Percentiles rank a stretch among this genome's conserved stretches.
Conservation (phyloP, 1,139 yeast genomes). For the Blastobotrys ciferrii region DNA sequence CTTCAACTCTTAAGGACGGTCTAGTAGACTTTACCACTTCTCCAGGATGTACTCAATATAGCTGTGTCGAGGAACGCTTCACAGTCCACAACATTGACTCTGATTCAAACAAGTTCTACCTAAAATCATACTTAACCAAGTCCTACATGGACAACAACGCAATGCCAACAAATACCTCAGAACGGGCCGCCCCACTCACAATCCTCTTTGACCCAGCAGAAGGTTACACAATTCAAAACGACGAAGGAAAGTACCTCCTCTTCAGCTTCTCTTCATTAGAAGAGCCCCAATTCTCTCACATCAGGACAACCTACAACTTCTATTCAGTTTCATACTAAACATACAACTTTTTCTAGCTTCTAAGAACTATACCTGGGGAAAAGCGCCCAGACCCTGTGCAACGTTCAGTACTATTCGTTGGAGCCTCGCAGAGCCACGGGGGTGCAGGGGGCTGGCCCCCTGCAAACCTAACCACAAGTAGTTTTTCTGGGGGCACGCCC, state of each 20-base stretch:
- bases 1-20: conserved; percentile 1
- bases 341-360: too few species aligned
- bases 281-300: conserved; percentile 11
- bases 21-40: conserved; percentile 2
- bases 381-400: too few species aligned
- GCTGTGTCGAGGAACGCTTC: conserved; percentile 17
- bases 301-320: conserved; percentile 9
- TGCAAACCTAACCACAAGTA: too few species aligned
- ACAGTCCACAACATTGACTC: conserved; percentile 21
- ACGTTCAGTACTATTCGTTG: too few species aligned
- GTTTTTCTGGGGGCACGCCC: too few species aligned
- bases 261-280: conserved; percentile 7
- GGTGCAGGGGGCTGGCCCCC: too few species aligned
- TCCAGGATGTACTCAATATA: conserved; percentile 12
- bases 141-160: conserved; percentile 14
- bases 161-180: not conserved
- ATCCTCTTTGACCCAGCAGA: conserved; percentile 16
- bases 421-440: too few species aligned
- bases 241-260: conserved; percentile 10
- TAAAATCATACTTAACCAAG: conserved; percentile 15
- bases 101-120: conserved; percentile 18
- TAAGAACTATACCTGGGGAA: too few species aligned
- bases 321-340: conserved; percentile 12
- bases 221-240: conserved; percentile 20
- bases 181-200: conserved; percentile 14